Evolutionary conservation across 2,329 filamentous ascomycete genomes (phyloP), one percentile per base, ranked within the genome.

Genomic region (Didymella segeticola): DNA sequence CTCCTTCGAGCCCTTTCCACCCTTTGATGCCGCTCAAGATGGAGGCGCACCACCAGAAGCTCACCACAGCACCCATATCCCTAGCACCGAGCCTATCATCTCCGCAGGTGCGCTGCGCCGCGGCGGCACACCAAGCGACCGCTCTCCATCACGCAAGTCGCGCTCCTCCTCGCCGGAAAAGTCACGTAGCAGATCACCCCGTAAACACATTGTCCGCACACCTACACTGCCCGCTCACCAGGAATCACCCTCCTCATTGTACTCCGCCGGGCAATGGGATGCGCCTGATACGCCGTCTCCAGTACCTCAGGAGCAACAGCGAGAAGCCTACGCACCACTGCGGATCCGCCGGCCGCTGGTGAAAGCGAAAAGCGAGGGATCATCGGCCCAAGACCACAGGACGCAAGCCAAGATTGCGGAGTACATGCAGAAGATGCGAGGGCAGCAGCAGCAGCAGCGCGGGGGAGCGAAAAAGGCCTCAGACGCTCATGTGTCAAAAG

Each of bases 241-340:
- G 9, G 53, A 56, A 10, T 38, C 31, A 5, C 38, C 47, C 5
- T 29, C 45, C 25, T 54, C 51, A 7, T 11, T 29, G 5, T 54
- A 46, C 23, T 54, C 46, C 1, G 31, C 25, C 1, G 47, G 45
- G 15, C 41, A 33, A 25, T 42, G 12, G 12, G 57, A 59, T 2
- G 50, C 51, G 3, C 65, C 63, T 9, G 60, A 64, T 9, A 68
- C 65, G 19, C 65, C 65, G 1, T 63, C 65, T 0, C 63, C 64
- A 8, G 56, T 66, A 37, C 50, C 61, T 10, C 53, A 27, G 20
- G 56, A 52, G n/a, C 63, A 67, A 26, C 56, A 58, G 19, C 45
- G 41, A 6, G 43, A 55, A 5, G 56, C 61, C 2, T 62, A 67
- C 29, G 41, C 47, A 11, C 61, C 61, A 2, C 53, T 65, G 33